Evolutionary conservation across 2,329 filamentous ascomycete species (phyloP).

Genomic region (Sporothrix schenckii): DNA sequence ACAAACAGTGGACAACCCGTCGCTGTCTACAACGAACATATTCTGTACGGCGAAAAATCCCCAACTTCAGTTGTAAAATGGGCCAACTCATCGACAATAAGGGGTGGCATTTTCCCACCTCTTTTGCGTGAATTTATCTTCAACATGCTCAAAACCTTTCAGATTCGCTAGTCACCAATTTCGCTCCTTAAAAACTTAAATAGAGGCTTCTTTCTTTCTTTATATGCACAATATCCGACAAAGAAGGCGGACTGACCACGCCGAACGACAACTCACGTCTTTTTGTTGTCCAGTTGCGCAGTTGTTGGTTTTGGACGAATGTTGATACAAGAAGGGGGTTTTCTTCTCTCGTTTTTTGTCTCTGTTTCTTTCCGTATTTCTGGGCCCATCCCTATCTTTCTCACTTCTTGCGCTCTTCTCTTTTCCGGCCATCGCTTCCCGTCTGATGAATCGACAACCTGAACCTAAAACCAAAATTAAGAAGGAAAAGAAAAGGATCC

Average conservation of each 20-base stretch:
- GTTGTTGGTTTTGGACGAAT: slow-evolving; percentile 28
- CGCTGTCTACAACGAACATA: neutral
- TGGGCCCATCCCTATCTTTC: neutral
- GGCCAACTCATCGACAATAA: no score
- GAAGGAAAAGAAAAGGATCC: slow-evolving; percentile 21
- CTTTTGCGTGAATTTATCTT: no score
- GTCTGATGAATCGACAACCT: slow-evolving; percentile 24
- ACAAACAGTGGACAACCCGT: neutral
- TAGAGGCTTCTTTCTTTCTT: slow-evolving; percentile 9
- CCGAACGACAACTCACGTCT: slow-evolving; percentile 43
- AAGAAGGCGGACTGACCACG: slow-evolving; percentile 41
- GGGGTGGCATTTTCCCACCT: no score
- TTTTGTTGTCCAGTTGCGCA: slow-evolving; percentile 5
- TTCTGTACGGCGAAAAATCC: no score
- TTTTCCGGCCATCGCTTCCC: slow-evolving; percentile 21
- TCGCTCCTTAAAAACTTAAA: neutral
- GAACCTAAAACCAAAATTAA: slow-evolving; percentile 29
- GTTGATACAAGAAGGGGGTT: slow-evolving; percentile 34
- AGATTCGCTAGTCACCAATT: no score
- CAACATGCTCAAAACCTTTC: no score
- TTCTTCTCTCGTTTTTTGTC: slow-evolving; percentile 13
- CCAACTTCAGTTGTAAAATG: neutral
- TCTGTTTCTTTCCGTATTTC: slow-evolving; percentile 16
- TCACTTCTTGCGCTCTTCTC: neutral
- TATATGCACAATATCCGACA: slow-evolving; percentile 49